A percentile compares a stretch with the other conserved stretches of the same genome.
phyloP scores from a whole-genome alignment of 805 yeast species.

The Blastobotrys muscicola region DNA sequence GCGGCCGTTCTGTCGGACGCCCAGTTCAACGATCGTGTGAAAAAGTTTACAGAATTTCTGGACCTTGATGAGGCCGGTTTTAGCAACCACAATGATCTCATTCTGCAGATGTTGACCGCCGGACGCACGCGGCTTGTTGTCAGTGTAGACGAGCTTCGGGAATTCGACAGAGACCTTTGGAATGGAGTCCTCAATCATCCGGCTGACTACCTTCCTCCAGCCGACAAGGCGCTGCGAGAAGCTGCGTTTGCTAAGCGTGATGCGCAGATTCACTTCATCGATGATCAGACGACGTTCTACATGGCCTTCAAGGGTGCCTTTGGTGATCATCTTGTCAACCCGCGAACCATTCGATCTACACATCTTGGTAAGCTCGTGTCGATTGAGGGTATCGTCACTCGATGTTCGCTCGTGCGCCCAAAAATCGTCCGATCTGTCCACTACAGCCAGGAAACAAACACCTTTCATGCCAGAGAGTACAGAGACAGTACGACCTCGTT shows the following conservation, averaged over 20 bases:
- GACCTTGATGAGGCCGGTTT: slow-evolving; percentile 45
- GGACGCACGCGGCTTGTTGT: slow-evolving; percentile 60
- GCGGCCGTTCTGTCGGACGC: slow-evolving; percentile 18
- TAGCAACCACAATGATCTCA: slow-evolving; percentile 57
- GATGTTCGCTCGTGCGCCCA: slow-evolving; percentile 89
- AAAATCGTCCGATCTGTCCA: slow-evolving; percentile 87
- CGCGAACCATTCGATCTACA: slow-evolving; percentile 73
- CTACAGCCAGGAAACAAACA: slow-evolving; percentile 74
- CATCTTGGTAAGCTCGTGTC: slow-evolving; percentile 75
- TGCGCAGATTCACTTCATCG: slow-evolving; percentile 41
- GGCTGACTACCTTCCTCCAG: slow-evolving; percentile 79
- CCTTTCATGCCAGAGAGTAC: slow-evolving; percentile 85
- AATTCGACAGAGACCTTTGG: slow-evolving; percentile 73
- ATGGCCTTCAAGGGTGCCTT: slow-evolving; percentile 84
- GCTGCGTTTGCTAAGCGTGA: slow-evolving; percentile 66
- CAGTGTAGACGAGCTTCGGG: slow-evolving; percentile 79
- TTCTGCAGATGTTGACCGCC: slow-evolving; percentile 62
- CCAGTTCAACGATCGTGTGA: slow-evolving; percentile 67
- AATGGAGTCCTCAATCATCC: slow-evolving; percentile 65
- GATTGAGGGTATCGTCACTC: slow-evolving; percentile 90
- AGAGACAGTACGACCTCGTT: slow-evolving; percentile 88
- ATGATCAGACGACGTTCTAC: slow-evolving; percentile 54
- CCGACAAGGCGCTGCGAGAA: slow-evolving; percentile 77
- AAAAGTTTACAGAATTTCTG: slow-evolving; percentile 81
- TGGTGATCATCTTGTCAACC: slow-evolving; percentile 79